Conservation (phyloP, 2,329 filamentous ascomycete genomes). For the Sordariomycetes sp. region DNA sequence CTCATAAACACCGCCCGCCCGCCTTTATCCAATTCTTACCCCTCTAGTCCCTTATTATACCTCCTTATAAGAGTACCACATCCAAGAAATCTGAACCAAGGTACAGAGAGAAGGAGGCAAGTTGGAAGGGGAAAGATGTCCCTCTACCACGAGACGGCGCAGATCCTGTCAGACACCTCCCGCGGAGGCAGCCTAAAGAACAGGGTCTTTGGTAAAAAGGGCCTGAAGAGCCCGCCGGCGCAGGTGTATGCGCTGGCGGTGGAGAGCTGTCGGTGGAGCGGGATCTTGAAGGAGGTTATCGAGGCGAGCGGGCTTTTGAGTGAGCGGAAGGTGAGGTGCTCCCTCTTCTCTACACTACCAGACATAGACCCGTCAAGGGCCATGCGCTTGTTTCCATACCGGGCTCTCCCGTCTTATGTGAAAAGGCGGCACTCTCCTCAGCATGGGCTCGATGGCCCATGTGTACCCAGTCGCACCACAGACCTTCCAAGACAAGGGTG, state of each 20-base stretch:
- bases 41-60: not conserved
- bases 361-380: no score
- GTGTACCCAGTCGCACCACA: no score
- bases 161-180: constrained; percentile 51
- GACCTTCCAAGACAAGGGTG: no score
- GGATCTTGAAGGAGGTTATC: constrained; percentile 77
- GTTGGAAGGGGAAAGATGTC: constrained; percentile 61
- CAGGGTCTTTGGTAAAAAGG: constrained; percentile 62
- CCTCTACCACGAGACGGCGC: constrained; percentile 83
- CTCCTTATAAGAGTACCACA: no score
- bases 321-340: constrained; percentile 64
- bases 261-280: constrained; percentile 85
- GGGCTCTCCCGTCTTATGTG: no score
- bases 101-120: not conserved
- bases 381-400: not conserved
- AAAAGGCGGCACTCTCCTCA: no score
- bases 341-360: not conserved
- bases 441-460: no score
- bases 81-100: not conserved
- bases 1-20: not conserved
- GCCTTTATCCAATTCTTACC: not conserved
- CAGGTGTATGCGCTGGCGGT: constrained; percentile 80
- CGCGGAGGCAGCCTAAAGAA: constrained; percentile 86
- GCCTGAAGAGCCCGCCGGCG: constrained; percentile 62
- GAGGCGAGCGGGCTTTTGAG: constrained; percentile 64